These are phyloP conservation scores for Iris macrosiphon DNA, from an alignment of 106 monocot species.

Conservation along the genomic window DNA sequence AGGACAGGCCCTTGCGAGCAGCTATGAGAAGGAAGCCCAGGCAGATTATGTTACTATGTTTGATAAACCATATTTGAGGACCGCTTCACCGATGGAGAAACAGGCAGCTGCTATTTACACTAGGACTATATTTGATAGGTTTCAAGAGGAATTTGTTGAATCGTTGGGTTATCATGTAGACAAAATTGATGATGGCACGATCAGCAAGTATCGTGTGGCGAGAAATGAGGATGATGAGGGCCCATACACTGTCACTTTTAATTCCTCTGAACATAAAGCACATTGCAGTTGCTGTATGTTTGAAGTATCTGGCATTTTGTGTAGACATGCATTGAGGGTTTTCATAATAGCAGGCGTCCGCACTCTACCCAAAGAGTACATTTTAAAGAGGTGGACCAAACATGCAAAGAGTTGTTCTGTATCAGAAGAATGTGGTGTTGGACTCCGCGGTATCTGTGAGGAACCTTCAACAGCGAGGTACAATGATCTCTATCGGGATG, in stretches of 20 bases:
- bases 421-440: slow-evolving; percentile 46
- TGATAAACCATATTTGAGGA: slow-evolving; percentile 45
- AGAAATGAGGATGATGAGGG: slow-evolving; percentile 40
- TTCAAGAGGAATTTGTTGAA: slow-evolving; percentile 65
- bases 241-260: slow-evolving; percentile 30
- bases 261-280: slow-evolving; percentile 33
- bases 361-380: slow-evolving; percentile 49
- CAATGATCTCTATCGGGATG: slow-evolving; percentile 56
- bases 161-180: slow-evolving; percentile 54
- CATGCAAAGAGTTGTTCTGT: slow-evolving; percentile 42
- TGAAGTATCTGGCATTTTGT: slow-evolving; percentile 63
- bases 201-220: slow-evolving; percentile 39
- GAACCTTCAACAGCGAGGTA: slow-evolving; percentile 51
- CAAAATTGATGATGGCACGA: slow-evolving; percentile 42
- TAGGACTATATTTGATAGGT: slow-evolving; percentile 43
- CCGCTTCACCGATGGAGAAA: slow-evolving; percentile 74
- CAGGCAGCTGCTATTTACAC: slow-evolving; percentile 61
- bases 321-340: slow-evolving; percentile 55
- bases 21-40: slow-evolving; percentile 42
- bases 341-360: slow-evolving; percentile 46
- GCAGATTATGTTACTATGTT: slow-evolving; percentile 51
- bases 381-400: slow-evolving; percentile 71
- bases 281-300: slow-evolving; percentile 62
- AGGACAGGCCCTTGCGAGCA: slow-evolving; percentile 28
- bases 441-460: slow-evolving; percentile 31